Evolutionary conservation across 345 rosid species (phyloP).

Genomic region (Lagerstroemia speciosa): DNA sequence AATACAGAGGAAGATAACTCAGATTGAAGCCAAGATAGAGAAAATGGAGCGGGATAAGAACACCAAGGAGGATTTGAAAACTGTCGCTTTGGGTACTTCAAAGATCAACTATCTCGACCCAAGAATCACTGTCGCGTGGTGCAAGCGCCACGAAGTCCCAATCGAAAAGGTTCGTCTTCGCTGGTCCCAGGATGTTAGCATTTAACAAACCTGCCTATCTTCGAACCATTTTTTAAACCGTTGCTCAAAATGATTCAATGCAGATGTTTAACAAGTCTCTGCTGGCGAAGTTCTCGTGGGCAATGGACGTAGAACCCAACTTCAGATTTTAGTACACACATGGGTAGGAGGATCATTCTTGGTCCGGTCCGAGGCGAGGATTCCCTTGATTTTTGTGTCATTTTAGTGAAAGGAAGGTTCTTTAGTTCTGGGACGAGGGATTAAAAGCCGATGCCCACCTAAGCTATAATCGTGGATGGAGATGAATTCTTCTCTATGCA

Average conservation of each 20-base stretch:
- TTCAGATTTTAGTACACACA: constrained; percentile 68
- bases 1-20: constrained; percentile 60
- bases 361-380: not conserved
- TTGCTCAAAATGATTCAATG: not conserved
- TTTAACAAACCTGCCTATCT: not conserved
- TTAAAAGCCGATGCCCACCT: constrained; percentile 8
- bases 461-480: constrained; percentile 11
- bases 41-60: constrained; percentile 62
- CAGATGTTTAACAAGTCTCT: constrained; percentile 95
- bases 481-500: not conserved
- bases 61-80: constrained; percentile 83
- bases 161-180: constrained; percentile 65
- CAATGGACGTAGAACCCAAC: constrained; percentile 88
- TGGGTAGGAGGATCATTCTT: not conserved
- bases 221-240: not conserved
- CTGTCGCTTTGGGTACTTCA: constrained; percentile 91
- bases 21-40: constrained; percentile 60
- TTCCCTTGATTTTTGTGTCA: not conserved
- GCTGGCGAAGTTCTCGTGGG: constrained; percentile 87
- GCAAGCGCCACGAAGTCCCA: constrained; percentile 96
- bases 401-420: not conserved
- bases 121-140: constrained; percentile 97
- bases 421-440: constrained; percentile 6
- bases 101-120: constrained; percentile 96
- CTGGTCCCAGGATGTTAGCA: not conserved